Evolutionary conservation across 257 asterid species (phyloP), one percentile per base, ranked within the genome.

Genomic region (Linderniella brevidens): DNA sequence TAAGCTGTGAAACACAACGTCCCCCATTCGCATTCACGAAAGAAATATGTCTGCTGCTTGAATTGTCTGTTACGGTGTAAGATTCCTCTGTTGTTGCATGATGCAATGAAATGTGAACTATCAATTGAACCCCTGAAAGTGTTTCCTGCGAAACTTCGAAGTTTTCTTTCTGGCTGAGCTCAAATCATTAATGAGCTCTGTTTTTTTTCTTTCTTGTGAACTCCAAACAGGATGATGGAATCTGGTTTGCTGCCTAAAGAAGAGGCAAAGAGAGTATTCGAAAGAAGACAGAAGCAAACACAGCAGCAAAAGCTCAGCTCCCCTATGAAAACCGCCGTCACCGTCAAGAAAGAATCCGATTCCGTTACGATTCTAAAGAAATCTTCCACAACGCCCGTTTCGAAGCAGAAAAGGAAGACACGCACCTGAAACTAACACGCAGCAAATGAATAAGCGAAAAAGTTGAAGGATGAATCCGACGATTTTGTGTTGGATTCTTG

Each of bases 181-280:
- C n/a, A n/a, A n/a, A n/a, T n/a, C n/a, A n/a, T n/a, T n/a, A n/a
- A n/a, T n/a, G n/a, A n/a, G n/a, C n/a, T n/a, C 16, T 29, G 17
- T 12, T 10, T 32, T 29, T 11, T 32, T 12, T 3, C n/a, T 8
- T 20, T 48, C 37, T 10, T 41, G 9, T 13, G 17, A 40, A 16
- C 25, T 35, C 18, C 32, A 11, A 38, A 17, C 64, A 88, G 98
- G 98, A 72, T 88, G 96, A 84, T 88, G 98, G 96, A 88, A 63
- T 78, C 71, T 0, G 96, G 98, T 49, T 74, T 88, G 70, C 98
- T 88, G 14, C 60, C 87, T 9, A 68, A 65, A 64, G 93, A 88
- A 17, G 71, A 40, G 39, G 98, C 98, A 0, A 67, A 69, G 68
- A 75, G 76, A 59, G 66, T 84, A 11, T 70, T 69, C 0, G 93